Percentiles rank a stretch among this genome's conserved stretches.
phyloP scores from a whole-genome alignment of 2,329 filamentous ascomycete species.

The Cryphonectria carpinicola region DNA sequence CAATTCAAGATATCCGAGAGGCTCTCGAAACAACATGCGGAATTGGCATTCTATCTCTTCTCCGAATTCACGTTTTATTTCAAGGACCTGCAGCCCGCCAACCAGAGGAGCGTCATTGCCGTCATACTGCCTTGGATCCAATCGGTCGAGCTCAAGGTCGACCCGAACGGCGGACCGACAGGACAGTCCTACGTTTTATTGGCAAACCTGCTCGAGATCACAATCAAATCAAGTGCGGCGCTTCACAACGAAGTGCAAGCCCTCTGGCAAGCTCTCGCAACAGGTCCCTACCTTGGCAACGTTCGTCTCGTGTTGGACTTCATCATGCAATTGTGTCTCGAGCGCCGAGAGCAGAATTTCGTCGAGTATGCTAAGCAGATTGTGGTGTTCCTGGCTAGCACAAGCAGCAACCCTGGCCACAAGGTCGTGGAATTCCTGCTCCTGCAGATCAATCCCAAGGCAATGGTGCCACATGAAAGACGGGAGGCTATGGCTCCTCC shows the following conservation, averaged over 20 bases:
- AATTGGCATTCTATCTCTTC: slow-evolving; percentile 90
- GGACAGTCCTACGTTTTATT: slow-evolving; percentile 92
- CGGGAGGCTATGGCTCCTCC: slow-evolving; percentile 69
- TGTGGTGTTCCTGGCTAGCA: slow-evolving; percentile 92
- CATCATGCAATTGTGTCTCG: slow-evolving; percentile 90
- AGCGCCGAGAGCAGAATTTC: slow-evolving; percentile 95
- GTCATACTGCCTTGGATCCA: slow-evolving; percentile 97
- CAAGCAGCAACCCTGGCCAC: slow-evolving; percentile 70
- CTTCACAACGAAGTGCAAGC: slow-evolving; percentile 97
- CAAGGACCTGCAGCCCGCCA: slow-evolving; percentile 78
- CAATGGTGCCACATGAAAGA: slow-evolving; percentile 95
- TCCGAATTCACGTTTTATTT: slow-evolving; percentile 96
- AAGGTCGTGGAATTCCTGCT: slow-evolving; percentile 95
- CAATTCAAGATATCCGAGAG: slow-evolving; percentile 96
- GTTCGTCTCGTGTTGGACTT: slow-evolving; percentile 95
- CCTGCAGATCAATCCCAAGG: slow-evolving; percentile 87
- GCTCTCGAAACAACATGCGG: slow-evolving; percentile 83
- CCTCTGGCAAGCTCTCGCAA: slow-evolving; percentile 94
- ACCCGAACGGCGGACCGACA: slow-evolving; percentile 88
- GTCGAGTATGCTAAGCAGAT: slow-evolving; percentile 98
- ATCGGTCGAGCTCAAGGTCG: slow-evolving; percentile 86
- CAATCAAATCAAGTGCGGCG: slow-evolving; percentile 84
- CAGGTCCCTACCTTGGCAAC: slow-evolving; percentile 89
- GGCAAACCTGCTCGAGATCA: slow-evolving; percentile 94
- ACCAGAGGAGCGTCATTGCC: slow-evolving; percentile 91